Evolutionary conservation across 1,284 basidiomycete genomes (phyloP), one percentile per base, ranked within the genome.

Genomic region (Puccinia triticina): DNA sequence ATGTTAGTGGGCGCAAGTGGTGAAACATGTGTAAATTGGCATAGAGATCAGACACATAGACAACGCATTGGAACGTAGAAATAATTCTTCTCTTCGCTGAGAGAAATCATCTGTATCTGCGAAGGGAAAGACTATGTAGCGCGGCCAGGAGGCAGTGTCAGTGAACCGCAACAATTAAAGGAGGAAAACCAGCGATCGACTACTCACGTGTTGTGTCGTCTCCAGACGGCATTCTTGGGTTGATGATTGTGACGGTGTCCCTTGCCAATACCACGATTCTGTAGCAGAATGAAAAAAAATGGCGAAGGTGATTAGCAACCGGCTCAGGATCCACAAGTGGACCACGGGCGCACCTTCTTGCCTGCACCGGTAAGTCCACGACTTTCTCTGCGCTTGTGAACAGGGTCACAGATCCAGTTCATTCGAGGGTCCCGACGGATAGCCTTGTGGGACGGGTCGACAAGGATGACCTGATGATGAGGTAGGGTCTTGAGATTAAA

Each of bases 371-470:
- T 99, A 86, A 99, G 94, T 86, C 97, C 97, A 88, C 97, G 94
- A 85, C 94, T 91, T 89, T 99, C 97, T 87, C 97, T 92, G 88
- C 93, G 94, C 90, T 98, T 99, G 93, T 99, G 97, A 82, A 99
- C 96, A 37, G 96, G 93, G 89, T 96, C 95, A 87, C 91, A 90
- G 89, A 99, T 99, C 96, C 96, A 98, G 92, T 94, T 98, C 90
- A 99, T 98, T 86, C 95, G 91, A 84, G 96, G 89, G 88, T 99
- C 96, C 84, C 95, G 93, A 85, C 94, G 94, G 89, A 98, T 92
- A 69, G 89, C 89, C 88, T 95, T 95, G 90, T 95, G 94, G 87
- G 88, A 92, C 83, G 94, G 95, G 87, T 99, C 96, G 83, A 99
- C 95, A 85, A 96, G 92, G 88, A 99, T 99, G 86, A 99, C 95